Evolutionary conservation across 2,329 filamentous ascomycete species (phyloP).

Genomic region (Fusarium tuaranense): DNA sequence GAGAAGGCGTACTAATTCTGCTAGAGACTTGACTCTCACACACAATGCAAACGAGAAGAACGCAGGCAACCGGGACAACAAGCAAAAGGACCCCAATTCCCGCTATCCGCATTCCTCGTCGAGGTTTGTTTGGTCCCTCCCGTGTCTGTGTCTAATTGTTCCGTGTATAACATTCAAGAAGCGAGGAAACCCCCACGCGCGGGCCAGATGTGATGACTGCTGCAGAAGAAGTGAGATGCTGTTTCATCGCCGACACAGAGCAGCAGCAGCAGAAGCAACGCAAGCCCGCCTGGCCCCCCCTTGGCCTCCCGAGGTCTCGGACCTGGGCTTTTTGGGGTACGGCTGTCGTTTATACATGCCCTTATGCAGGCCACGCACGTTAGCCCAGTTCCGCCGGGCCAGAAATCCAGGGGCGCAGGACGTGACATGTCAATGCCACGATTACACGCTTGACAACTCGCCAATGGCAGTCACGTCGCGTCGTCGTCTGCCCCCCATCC

Average conservation of each 20-base stretch:
- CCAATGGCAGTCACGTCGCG: constrained; percentile 10
- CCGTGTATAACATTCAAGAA: constrained; percentile 1
- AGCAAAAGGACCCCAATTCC: background rate
- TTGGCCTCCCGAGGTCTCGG: constrained; percentile 27
- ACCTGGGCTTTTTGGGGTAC: constrained; percentile 19
- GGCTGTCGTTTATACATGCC: constrained; percentile 13
- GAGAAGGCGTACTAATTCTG: constrained; percentile 19
- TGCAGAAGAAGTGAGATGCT: constrained; percentile 20
- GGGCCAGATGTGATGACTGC: constrained; percentile 9
- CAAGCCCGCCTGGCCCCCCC: constrained; percentile 12
- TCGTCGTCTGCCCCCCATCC: background rate
- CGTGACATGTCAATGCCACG: constrained; percentile 10
- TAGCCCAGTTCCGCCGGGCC: constrained; percentile 13
- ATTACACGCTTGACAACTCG: constrained; percentile 6
- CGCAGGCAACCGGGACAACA: constrained; percentile 11
- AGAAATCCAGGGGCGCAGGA: constrained; percentile 24
- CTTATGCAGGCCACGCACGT: constrained; percentile 33
- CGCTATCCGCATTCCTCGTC: constrained; percentile 31
- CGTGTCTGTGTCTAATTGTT: constrained; percentile 10
- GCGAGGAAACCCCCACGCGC: constrained; percentile 11
- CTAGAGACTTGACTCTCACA: background rate
- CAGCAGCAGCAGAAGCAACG: background rate
- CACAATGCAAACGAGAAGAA: constrained; percentile 8
- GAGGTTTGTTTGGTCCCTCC: background rate
- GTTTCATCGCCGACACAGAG: constrained; percentile 30